Evolutionary conservation across 768 basidiomycete species (phyloP).

Genomic region (Chalciporus piperatus): DNA sequence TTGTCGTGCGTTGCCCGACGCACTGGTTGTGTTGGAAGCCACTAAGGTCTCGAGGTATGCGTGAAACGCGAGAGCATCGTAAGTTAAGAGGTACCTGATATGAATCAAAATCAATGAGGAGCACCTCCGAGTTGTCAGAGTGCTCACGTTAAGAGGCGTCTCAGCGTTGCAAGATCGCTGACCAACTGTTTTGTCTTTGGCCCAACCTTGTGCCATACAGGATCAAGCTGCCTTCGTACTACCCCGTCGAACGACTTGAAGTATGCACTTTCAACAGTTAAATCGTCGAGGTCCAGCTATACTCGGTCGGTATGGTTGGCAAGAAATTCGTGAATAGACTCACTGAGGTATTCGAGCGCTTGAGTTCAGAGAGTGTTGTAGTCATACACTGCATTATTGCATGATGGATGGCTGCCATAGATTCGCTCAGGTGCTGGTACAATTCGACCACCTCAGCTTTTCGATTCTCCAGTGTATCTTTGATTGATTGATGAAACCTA

Average conservation of each 20-base stretch:
- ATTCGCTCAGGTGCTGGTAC: conserved; percentile 77
- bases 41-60: conserved; percentile 88
- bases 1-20: conserved; percentile 53
- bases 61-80: conserved; percentile 89
- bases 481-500: conserved; percentile 90
- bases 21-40: conserved; percentile 52
- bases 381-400: conserved; percentile 95
- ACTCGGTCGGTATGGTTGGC: not conserved
- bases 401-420: conserved; percentile 90
- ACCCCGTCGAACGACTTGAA: conserved; percentile 90
- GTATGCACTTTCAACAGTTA: conserved; percentile 90
- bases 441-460: conserved; percentile 91
- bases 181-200: conserved; percentile 91
- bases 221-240: conserved; percentile 85
- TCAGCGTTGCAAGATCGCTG: conserved; percentile 78
- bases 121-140: not conserved
- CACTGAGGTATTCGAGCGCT: conserved; percentile 78
- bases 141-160: conserved; percentile 75
- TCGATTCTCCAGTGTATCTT: conserved; percentile 75
- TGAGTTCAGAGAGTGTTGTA: conserved; percentile 83
- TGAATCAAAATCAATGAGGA: not conserved
- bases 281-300: conserved; percentile 90
- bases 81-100: conserved; percentile 69
- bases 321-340: conserved; percentile 1
- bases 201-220: conserved; percentile 96